Evolutionary conservation across 2,329 filamentous ascomycete genomes (phyloP).

Genomic region (Trichoderma sp.): DNA sequence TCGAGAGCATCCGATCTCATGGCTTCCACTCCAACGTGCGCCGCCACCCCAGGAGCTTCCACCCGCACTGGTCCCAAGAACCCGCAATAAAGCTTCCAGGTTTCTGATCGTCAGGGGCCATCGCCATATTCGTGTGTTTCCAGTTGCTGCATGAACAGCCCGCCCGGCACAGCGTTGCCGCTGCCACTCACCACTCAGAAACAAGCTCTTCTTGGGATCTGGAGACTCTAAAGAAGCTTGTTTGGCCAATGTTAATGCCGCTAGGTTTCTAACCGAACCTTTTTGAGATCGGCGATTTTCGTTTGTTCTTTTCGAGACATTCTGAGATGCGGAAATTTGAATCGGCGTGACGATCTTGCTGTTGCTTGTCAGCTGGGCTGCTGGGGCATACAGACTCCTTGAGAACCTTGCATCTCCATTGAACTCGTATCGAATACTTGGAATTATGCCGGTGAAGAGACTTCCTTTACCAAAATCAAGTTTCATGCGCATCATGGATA

Average conservation of each 20-base stretch:
- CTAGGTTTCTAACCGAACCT: not conserved
- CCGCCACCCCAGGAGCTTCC: not conserved
- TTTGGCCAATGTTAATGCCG: slow-evolving; percentile 11
- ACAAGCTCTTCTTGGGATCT: not conserved
- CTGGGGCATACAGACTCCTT: not conserved
- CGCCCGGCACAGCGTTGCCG: not conserved
- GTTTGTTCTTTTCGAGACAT: slow-evolving; percentile 20
- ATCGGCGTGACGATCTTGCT: slow-evolving; percentile 33
- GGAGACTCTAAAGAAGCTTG: slow-evolving; percentile 1
- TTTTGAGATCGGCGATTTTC: not conserved
- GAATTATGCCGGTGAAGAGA: not conserved
- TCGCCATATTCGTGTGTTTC: not conserved
- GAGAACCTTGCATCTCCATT: not conserved
- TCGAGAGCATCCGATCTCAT: not conserved
- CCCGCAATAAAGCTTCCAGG: not conserved
- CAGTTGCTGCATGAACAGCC: not conserved
- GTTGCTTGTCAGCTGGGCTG: slow-evolving; percentile 1
- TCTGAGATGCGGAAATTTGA: slow-evolving; percentile 32
- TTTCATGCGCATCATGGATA: not conserved
- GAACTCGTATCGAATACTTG: not conserved
- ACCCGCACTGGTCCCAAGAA: not conserved
- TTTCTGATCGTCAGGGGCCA: slow-evolving; percentile 30
- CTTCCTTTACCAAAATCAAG: not conserved
- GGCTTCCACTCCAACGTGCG: not conserved
- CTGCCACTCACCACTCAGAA: not conserved